These are phyloP conservation scores for Ceriops tagal DNA, from an alignment of 345 rosid species.

Conservation along the genomic window DNA sequence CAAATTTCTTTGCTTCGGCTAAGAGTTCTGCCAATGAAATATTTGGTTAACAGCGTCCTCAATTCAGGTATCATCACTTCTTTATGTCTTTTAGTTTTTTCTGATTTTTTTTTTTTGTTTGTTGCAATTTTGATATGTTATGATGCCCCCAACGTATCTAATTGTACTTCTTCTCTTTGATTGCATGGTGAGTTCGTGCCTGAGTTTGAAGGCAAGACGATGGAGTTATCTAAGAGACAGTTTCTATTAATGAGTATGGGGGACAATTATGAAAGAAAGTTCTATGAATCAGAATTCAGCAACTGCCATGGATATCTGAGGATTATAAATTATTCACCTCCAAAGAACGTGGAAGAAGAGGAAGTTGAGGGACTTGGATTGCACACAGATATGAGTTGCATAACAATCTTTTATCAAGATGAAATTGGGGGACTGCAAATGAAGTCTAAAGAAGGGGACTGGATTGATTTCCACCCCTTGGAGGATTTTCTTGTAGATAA, in stretches of 20 bases:
- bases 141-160: background rate
- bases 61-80: conserved; percentile 41
- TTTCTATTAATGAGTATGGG: conserved; percentile 48
- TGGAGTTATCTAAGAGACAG: conserved; percentile 49
- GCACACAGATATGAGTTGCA: conserved; percentile 87
- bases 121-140: conserved; percentile 2
- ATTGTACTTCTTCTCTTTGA: background rate
- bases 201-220: conserved; percentile 59
- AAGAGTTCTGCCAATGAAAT: conserved; percentile 51
- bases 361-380: conserved; percentile 70
- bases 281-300: conserved; percentile 42
- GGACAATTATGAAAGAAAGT: conserved; percentile 33
- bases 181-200: conserved; percentile 45
- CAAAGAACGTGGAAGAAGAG: conserved; percentile 34
- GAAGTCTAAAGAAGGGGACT: conserved; percentile 55
- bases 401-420: conserved; percentile 68
- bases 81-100: background rate
- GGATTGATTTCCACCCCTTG: conserved; percentile 49
- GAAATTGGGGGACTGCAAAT: conserved; percentile 71
- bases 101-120: background rate
- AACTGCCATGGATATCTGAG: conserved; percentile 67
- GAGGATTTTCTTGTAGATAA: conserved; percentile 60
- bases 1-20: conserved; percentile 57
- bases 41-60: conserved; percentile 37
- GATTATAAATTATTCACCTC: conserved; percentile 54